Evolutionary conservation across 2,329 filamentous ascomycete genomes (phyloP).

Genomic region (Raffaelea arxii): DNA sequence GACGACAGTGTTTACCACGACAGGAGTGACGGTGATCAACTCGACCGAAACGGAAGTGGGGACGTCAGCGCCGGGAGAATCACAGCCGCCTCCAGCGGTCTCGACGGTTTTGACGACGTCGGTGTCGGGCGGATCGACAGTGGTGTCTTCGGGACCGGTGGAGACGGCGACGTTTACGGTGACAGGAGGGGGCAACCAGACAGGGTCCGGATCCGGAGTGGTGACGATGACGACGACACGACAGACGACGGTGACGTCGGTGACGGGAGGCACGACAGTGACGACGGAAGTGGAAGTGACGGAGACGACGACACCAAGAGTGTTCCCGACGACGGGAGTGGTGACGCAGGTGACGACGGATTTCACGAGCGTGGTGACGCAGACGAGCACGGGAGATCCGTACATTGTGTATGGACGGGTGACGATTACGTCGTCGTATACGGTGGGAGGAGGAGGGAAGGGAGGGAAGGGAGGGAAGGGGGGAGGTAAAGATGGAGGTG

Average conservation of each 20-base stretch:
- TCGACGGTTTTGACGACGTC: neutral
- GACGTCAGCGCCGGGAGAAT: too few relatives aligned
- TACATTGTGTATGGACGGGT: conserved; percentile 12
- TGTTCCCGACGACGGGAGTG: neutral
- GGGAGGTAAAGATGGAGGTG: neutral
- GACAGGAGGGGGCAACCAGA: too few relatives aligned
- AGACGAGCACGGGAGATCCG: conserved; percentile 3
- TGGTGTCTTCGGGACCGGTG: too few relatives aligned
- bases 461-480: neutral
- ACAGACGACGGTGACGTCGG: neutral
- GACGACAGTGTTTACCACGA: neutral
- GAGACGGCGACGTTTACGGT: neutral
- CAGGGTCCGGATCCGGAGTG: neutral
- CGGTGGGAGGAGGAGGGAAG: conserved; percentile 1
- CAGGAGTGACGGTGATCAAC: neutral
- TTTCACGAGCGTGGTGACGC: conserved; percentile 3
- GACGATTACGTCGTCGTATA: conserved; percentile 14
- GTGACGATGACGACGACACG: neutral
- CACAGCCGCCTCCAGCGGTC: conserved; percentile 1
- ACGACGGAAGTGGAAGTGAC: neutral
- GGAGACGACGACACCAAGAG: too few relatives aligned
- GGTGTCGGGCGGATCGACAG: neutral
- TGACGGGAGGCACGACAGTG: neutral
- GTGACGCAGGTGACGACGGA: conserved; percentile 2
- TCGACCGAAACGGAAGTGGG: too few relatives aligned